Percentiles rank a stretch among this genome's conserved stretches.
phyloP scores from a whole-genome alignment of 176 grass and related monocot genomes.

The Avena eriantha region DNA sequence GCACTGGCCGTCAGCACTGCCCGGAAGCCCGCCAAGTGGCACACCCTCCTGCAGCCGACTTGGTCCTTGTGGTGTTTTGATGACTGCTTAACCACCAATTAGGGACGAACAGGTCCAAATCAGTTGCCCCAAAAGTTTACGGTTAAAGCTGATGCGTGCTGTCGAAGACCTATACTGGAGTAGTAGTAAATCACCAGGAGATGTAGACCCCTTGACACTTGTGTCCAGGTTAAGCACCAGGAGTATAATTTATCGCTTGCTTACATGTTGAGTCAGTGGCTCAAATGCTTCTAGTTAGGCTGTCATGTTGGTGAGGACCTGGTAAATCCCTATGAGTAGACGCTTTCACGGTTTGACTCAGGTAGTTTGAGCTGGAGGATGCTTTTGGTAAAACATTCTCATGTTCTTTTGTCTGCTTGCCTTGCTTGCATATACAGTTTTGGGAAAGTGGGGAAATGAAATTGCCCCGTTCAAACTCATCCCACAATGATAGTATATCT shows the following conservation, averaged over 20 bases:
- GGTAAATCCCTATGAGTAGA: neutral
- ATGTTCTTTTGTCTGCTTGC: neutral
- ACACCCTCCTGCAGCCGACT: conserved; percentile 17
- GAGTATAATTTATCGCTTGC: too few relatives aligned
- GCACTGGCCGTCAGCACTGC: conserved; percentile 4
- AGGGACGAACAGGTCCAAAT: conserved; percentile 50
- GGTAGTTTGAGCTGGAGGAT: neutral
- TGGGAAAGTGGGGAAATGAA: neutral
- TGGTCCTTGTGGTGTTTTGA: conserved; percentile 45
- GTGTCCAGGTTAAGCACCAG: neutral
- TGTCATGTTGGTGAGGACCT: neutral
- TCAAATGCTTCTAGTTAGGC: neutral
- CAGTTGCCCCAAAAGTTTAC: conserved; percentile 39
- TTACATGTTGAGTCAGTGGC: neutral
- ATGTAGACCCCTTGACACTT: neutral
- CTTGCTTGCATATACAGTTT: neutral
- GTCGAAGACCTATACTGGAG: conserved; percentile 22
- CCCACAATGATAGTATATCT: neutral
- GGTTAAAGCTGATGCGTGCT: conserved; percentile 10
- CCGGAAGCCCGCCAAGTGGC: conserved; percentile 49
- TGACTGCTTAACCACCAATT: conserved; percentile 29
- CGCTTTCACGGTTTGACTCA: neutral
- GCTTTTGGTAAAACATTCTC: neutral
- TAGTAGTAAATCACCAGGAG: conserved; percentile 30
- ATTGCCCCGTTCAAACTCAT: neutral